Evolutionary conservation across 2,329 filamentous ascomycete species (phyloP), one percentile per base, ranked within the genome.

Genomic region (Penicillium olsonii): DNA sequence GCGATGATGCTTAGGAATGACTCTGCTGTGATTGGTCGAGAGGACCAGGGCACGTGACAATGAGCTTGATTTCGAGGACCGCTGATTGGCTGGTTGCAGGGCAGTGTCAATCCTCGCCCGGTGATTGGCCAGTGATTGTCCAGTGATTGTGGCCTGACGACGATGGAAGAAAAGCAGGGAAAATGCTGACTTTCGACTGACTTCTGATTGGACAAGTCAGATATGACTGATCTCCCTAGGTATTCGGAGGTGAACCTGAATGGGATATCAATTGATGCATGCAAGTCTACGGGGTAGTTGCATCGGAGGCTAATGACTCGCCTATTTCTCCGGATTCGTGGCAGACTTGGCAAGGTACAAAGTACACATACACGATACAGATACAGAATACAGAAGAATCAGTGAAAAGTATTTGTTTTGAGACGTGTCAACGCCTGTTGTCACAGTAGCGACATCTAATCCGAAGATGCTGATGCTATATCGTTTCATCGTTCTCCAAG

Each of bases 1-100:
- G 29, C 45, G 45, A 44, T 24, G 34, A 11, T 50, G 56, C 60
- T 68, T 66, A 62, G 34, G 54, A 67, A 67, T 63, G 20, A 4
- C 37, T 27, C n/a, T 1, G 0, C 20, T n/a, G n/a, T 66, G 53
- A 60, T 68, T 68, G 62, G 65, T 7, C 22, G n/a, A 1, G 1
- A 17, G 2, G 0, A 0, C 0, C 0, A 1, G 7, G 11, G 48
- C 52, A 54, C 45, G 50, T 58, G 54, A 33, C 10, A 10, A 3
- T 1, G 26, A 19, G 15, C 3, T 31, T n/a, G 29, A 15, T 31
- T n/a, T 45, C 2, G 14, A 7, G 20, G 12, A 22, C 10, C 18
- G 37, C 47, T 61, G 50, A 52, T 58, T 61, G 57, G 57, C 31
- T 6, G 5, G n/a, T 34, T 0, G 15, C 3, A 5, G 10, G 10